Evolutionary conservation across 208 protist species (phyloP), one percentile per base, ranked within the genome.

Genomic region (Trypanosoma cruzi): DNA sequence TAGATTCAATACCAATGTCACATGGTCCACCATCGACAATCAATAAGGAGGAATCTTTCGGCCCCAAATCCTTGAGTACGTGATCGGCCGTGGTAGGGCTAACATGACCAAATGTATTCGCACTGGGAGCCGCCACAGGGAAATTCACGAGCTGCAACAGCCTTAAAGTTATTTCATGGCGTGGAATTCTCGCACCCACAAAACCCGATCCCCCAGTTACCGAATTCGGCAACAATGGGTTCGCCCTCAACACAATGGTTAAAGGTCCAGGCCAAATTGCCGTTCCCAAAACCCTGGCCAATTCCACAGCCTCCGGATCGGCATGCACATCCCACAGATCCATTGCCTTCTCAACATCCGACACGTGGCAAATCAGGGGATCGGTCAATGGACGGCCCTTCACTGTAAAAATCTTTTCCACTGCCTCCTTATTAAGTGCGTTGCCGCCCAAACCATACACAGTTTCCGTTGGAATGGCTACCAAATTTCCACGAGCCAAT

Each of bases 401-500:
- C 22, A 98, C 97, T 13, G 66, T 67, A 83, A 98, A 99, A 53
- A 99, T 98, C 16, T 84, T 74, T 29, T 68, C 65, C 6, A 95
- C 87, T 7, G 98, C 93, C 7, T 69, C 68, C 48, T 87, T 92
- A 62, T 90, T 73, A 16, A 97, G 73, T 3, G 98, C 98, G 70
- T 98, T 95, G 13, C 97, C 97, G 13, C 98, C 98, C 0, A 99
- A 79, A 13, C 98, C 98, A 75, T 99, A 99, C n/a, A 99, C 98
- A 7, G 98, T 99, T 78, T 99, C 98, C 0, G 98, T 99, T 6
- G 98, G 98, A 64, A 99, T 98, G 26, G 97, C 88, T 18, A 99
- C 98, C 0, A 99, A 79, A 31, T 82, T 77, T 20, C 88, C 90
- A 32, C 60, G 32, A 48, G 49, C 36, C 18, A 93, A 71, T 13